Conservation (phyloP, 2,329 filamentous ascomycete species). For the Exutisphaerella laricina region DNA sequence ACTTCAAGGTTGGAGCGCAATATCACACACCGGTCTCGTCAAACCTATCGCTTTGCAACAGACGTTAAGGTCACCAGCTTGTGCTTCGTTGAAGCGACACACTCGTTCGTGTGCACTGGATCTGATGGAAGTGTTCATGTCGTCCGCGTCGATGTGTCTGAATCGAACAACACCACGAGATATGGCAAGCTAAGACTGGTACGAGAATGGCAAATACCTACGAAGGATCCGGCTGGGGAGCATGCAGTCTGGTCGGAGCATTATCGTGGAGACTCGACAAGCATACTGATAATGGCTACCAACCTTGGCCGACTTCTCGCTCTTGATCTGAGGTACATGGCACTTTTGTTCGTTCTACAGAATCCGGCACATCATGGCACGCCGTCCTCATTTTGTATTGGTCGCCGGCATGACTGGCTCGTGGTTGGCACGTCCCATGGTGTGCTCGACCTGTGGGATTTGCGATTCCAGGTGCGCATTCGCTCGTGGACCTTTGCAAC, state of each 20-base stretch:
- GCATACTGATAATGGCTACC: conserved; percentile 80
- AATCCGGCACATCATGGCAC: conserved; percentile 90
- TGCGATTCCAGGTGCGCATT: conserved; percentile 84
- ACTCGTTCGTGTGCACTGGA: conserved; percentile 86
- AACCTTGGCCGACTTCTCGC: conserved; percentile 78
- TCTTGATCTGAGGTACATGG: conserved; percentile 83
- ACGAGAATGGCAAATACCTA: conserved; percentile 71
- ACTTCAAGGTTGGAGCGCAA: conserved; percentile 84
- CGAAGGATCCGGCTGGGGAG: conserved; percentile 49
- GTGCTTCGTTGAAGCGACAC: conserved; percentile 88
- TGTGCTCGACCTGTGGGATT: conserved; percentile 88
- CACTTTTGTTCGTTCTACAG: conserved; percentile 68
- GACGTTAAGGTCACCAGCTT: conserved; percentile 71
- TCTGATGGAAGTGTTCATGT: conserved; percentile 87
- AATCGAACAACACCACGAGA: conserved; percentile 53
- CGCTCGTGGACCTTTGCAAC: conserved; percentile 84
- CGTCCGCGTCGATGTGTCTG: conserved; percentile 69
- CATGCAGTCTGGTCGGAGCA: conserved; percentile 88
- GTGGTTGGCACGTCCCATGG: conserved; percentile 88
- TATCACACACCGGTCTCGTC: conserved; percentile 74
- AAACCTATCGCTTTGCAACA: conserved; percentile 70
- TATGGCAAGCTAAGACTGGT: conserved; percentile 74
- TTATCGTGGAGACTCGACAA: conserved; percentile 74
- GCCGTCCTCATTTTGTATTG: conserved; percentile 85
- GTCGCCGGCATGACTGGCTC: conserved; percentile 82